Base-by-base conservation (phyloP, 192 early-diverging fungal species). In the Coemansia sp. region DNA sequence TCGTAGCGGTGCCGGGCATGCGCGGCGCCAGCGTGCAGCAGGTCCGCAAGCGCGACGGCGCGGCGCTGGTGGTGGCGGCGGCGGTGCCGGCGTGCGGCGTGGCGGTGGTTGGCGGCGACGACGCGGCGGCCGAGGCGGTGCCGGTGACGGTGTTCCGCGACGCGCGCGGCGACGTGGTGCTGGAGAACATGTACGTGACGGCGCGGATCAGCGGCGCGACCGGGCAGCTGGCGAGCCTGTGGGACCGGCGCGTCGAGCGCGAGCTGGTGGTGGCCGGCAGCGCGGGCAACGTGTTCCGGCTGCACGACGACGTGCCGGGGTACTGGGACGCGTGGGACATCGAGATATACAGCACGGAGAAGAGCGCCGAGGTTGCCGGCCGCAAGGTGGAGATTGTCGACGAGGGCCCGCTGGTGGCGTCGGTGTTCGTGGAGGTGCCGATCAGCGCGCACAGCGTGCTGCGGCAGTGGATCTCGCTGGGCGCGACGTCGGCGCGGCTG, bases 271-370 rank as follows among this genome's bases (percentile, higher is more conserved):
- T 62, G 0, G 14, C 21, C n/a, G 66, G 66, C n/a, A 10, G 30
- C 2, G 45, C 27, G 20, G 50, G 52, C 25, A 96, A 98, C 78
- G 80, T 87, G 19, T 83, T 95, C 50, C 79, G 80, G 31, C 57
- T 93, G 43, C 91, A 84, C 62, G 93, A 96, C 50, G 94, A 98
- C 70, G 80, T 91, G 35, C 89, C 89, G 12, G 55, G 92, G 20
- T 88, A 80, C 68, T 95, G 91, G 90, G 92, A 95, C 60, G 91
- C 87, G 1, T 90, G 87, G 68, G 73, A 86, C 52, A 90, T 96
- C 22, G 95, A 99, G 62, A 85, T 97, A 19, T 98, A 96, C 71
- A 92, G 92, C 67, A 73, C 92, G 20, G 90, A 97, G 59, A 98
- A 93, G 62, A 81, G 80, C n/a, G 67, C 65, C 25, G 82, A 84